Conservation (phyloP, 306 rosid species). For the Abrus precatorius region DNA sequence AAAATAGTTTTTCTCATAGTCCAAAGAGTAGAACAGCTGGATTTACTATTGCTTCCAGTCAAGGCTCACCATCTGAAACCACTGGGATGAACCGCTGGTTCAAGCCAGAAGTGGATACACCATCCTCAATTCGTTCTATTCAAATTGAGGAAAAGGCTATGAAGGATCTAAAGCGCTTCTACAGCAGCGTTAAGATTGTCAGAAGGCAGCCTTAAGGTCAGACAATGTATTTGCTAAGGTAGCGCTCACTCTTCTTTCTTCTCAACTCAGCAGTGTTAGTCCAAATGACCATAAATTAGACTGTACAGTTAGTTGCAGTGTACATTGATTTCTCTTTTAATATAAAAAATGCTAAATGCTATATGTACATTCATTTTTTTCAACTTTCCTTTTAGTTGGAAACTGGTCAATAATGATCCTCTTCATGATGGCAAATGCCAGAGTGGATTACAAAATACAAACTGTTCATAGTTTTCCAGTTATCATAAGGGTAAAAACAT, state of each 20-base stretch:
- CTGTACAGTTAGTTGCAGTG: constrained; percentile 58
- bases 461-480: constrained; percentile 33
- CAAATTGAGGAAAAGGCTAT: constrained; percentile 98
- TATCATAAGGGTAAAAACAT: constrained; percentile 26
- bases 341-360: not conserved
- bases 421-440: constrained; percentile 29
- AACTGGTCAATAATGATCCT: constrained; percentile 51
- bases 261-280: constrained; percentile 4
- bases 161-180: constrained; percentile 96
- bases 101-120: constrained; percentile 81
- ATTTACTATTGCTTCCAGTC: constrained; percentile 69
- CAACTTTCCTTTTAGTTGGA: constrained; percentile 41
- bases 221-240: constrained; percentile 39
- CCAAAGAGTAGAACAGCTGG: constrained; percentile 87
- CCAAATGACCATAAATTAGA: constrained; percentile 52
- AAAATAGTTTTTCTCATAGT: constrained; percentile 72
- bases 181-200: constrained; percentile 83
- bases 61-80: constrained; percentile 85
- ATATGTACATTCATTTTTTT: constrained; percentile 33
- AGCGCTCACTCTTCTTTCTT: constrained; percentile 34
- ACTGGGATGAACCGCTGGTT: constrained; percentile 84
- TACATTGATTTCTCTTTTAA: constrained; percentile 47
- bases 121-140: constrained; percentile 89
- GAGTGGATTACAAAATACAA: too few species aligned
- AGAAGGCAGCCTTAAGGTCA: constrained; percentile 58